Percentiles rank a stretch among this genome's conserved stretches.
Conservation (phyloP, 1,284 basidiomycete genomes). For the Cutaneotrichosporon curvatum region DNA sequence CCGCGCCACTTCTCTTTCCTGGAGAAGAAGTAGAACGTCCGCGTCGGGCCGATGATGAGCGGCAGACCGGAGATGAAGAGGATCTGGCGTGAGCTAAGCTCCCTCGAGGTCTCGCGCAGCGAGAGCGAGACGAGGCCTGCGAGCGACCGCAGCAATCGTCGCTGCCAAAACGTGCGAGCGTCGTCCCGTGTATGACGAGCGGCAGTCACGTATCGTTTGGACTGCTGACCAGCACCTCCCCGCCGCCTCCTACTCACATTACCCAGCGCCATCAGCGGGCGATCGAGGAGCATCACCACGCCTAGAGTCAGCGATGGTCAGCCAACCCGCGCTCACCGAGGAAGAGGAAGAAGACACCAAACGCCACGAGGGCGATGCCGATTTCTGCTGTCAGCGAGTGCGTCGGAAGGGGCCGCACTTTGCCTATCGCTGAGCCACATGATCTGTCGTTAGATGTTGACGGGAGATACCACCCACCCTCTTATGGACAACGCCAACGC, state of each 20-base stretch:
- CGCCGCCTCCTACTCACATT: conserved; percentile 59
- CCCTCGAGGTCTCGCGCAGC: neutral
- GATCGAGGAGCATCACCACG: conserved; percentile 93
- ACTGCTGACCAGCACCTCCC: neutral
- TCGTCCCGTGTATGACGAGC: too few relatives aligned
- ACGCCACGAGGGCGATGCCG: conserved; percentile 94
- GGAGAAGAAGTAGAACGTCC: conserved; percentile 98
- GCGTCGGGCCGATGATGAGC: conserved; percentile 88
- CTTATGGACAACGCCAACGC: too few relatives aligned
- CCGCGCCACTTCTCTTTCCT: conserved; percentile 92
- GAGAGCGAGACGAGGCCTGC: neutral
- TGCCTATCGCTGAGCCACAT: conserved; percentile 68
- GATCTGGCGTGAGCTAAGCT: conserved; percentile 52
- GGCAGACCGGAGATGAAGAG: conserved; percentile 87
- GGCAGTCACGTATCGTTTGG: too few relatives aligned
- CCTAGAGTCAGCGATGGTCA: conserved; percentile 41
- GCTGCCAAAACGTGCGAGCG: neutral
- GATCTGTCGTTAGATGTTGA: conserved; percentile 8
- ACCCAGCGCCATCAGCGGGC: conserved; percentile 89
- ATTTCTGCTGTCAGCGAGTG: conserved; percentile 58
- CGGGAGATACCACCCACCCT: too few relatives aligned
- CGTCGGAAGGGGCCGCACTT: conserved; percentile 48
- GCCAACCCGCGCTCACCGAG: conserved; percentile 50
- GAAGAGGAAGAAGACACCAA: conserved; percentile 92
- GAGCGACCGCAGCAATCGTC: neutral